phyloP scores from a whole-genome alignment of 345 rosid genomes.

The Dovyalis caffra region DNA sequence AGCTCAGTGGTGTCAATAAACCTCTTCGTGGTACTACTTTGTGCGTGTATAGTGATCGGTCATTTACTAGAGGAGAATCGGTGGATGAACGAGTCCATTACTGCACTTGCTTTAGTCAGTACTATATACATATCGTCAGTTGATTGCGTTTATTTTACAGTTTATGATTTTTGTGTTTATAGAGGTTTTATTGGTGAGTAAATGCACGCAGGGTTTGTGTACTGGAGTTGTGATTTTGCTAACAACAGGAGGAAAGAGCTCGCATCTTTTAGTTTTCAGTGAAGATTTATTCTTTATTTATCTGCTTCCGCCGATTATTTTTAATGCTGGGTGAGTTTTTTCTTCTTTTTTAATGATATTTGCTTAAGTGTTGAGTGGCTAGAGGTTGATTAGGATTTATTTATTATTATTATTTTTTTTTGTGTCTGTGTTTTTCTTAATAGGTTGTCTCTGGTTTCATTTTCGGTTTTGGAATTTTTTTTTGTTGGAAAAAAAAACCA shows the following conservation, averaged over 20 bases:
- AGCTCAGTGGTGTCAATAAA: conserved; percentile 80
- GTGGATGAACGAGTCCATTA: conserved; percentile 96
- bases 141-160: background rate
- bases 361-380: background rate
- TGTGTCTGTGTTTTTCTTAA: too few species aligned
- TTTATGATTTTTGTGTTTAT: background rate
- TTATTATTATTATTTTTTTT: too few species aligned
- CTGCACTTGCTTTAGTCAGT: conserved; percentile 85
- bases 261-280: conserved; percentile 83
- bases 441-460: too few species aligned
- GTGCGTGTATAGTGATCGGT: conserved; percentile 80
- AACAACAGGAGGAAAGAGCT: conserved; percentile 72
- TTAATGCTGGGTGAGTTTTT: conserved; percentile 92
- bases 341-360: too few species aligned
- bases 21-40: conserved; percentile 82
- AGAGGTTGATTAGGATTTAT: background rate
- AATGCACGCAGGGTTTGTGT: conserved; percentile 66
- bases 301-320: conserved; percentile 97
- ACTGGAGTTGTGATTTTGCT: conserved; percentile 84
- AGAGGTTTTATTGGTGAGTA: conserved; percentile 8
- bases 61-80: conserved; percentile 79
- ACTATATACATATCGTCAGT: too few species aligned
- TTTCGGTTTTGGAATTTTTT: too few species aligned
- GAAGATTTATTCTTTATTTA: conserved; percentile 97
- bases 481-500: too few species aligned